Base-by-base conservation (phyloP, 2,329 filamentous ascomycete species). In the Colletotrichum scovillei region DNA sequence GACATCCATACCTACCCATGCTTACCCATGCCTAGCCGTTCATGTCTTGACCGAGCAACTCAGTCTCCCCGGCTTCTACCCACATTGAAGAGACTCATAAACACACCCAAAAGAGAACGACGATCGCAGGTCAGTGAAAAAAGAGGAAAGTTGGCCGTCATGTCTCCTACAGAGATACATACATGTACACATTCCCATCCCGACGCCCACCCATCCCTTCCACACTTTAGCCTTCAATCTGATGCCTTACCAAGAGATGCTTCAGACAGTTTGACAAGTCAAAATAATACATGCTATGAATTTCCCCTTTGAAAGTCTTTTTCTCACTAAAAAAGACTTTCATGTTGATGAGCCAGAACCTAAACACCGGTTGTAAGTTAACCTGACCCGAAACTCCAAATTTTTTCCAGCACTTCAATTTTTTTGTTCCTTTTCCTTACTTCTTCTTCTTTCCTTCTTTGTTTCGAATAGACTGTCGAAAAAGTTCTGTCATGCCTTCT, bases 281-380 rank as follows among this genome's bases (percentile, higher is more conserved):
- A 57, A 42, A 42, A 67, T 58, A 72, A 46, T 32, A 63, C 58
- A 63, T 72, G 69, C 58, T 55, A 63, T 63, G 38, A 59, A 53
- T 22, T 49, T 22, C 30, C 65, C 22, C 11, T 30, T 30, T 7
- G 5, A 42, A 26, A 63, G 58, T 63, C 42, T 52, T 60, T n/a
- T 32, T 28, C 38, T 42, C 38, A 3, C 14, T 42, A 5, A 3
- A 49, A 49, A 30, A 32, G 58, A 57, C 67, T n/a, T 59, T 8
- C 38, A 28, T 35, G 56, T 53, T 12, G 42, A 63, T 53, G 46
- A 58, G 38, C 53, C 58, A 53, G 38, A 55, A 55, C 38, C 70
- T 32, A 70, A 68, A 73, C 70, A 64, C 67, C 70, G 8, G 16
- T 73, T 49, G 42, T 42, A 19, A 42, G 38, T 42, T 42, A n/a